Percentiles rank a stretch among this genome's conserved stretches.
These are phyloP conservation scores for Caryopteris hybrid DNA, from an alignment of 305 asterid genomes.

Conservation along the genomic window DNA sequence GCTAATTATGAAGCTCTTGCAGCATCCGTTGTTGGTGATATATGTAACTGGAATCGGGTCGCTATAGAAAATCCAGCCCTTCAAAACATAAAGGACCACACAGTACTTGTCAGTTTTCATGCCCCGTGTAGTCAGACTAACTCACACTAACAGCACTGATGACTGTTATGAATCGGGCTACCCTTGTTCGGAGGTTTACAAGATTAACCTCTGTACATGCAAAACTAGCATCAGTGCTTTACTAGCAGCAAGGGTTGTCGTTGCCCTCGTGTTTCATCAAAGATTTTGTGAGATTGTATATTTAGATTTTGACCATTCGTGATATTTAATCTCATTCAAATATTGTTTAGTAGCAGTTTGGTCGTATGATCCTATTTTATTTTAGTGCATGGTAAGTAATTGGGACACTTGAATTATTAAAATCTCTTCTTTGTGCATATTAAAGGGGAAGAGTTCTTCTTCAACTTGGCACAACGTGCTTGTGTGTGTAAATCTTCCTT, in stretches of 20 bases:
- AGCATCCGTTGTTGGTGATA: not conserved
- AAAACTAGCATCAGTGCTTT: not conserved
- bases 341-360: not conserved
- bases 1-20: conserved; percentile 33
- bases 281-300: not conserved
- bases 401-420: no score
- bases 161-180: no score
- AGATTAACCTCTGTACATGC: not conserved
- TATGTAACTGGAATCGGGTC: not conserved
- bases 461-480: no score
- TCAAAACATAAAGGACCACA: not conserved
- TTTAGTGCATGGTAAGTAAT: not conserved
- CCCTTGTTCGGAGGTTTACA: not conserved
- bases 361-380: no score
- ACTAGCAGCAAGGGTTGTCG: no score
- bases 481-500: no score
- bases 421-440: no score
- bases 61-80: not conserved
- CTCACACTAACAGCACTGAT: not conserved
- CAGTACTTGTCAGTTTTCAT: not conserved
- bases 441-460: no score
- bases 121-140: not conserved
- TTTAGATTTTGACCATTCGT: not conserved
- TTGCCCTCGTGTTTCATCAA: not conserved
- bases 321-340: not conserved